Percentiles rank a stretch among this genome's conserved stretches.
phyloP scores from a whole-genome alignment of 169 alveolate species.

The Pseudocohnilembus persalinus region DNA sequence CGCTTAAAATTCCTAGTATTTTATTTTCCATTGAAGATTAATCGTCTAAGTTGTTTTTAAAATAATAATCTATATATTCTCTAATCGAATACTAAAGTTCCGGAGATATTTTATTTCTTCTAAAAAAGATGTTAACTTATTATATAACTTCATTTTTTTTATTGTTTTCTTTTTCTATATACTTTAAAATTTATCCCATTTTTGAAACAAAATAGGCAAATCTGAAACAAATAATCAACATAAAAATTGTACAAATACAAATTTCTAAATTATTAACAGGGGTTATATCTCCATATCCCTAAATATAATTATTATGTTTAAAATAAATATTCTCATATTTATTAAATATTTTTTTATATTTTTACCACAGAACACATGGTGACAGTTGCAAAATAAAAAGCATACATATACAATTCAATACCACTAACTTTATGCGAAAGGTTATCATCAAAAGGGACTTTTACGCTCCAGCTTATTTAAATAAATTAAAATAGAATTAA shows the following conservation, averaged over 20 bases:
- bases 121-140: too few species aligned
- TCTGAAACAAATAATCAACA: not conserved
- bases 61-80: not conserved
- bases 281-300: not conserved
- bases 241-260: not conserved
- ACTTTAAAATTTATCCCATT: not conserved
- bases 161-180: not conserved
- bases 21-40: not conserved
- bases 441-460: not conserved
- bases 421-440: not conserved
- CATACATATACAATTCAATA: not conserved
- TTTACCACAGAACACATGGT: not conserved
- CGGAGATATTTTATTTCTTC: not conserved
- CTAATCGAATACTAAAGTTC: not conserved
- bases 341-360: too few species aligned
- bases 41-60: not conserved
- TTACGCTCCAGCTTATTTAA: not conserved
- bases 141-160: not conserved
- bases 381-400: not conserved
- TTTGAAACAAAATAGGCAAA: not conserved
- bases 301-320: not conserved
- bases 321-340: too few species aligned
- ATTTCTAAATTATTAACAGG: not conserved
- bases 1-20: not conserved
- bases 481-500: too few species aligned